phyloP scores from a whole-genome alignment of 176 grass and related monocot species.

The Avena insularis region DNA sequence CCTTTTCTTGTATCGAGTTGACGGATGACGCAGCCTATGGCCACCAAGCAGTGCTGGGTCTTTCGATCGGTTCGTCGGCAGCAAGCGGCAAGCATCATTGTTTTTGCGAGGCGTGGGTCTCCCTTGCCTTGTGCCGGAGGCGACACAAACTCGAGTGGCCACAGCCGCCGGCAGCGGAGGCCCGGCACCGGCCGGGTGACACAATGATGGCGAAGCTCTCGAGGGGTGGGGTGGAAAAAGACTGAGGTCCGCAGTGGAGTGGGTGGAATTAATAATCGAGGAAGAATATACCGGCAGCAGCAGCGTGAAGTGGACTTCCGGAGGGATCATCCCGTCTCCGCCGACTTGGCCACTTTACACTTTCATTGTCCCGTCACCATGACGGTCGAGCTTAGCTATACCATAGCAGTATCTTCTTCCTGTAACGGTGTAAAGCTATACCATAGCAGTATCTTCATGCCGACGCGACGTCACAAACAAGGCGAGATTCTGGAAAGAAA shows the following conservation, averaged over 20 bases:
- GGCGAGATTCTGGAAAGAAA: not conserved
- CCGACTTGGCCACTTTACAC: not conserved
- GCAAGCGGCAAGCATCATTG: too few species aligned
- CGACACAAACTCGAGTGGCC: constrained; percentile 9
- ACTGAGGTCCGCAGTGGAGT: not conserved
- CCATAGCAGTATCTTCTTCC: not conserved
- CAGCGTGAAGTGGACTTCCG: not conserved
- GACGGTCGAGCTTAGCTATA: not conserved
- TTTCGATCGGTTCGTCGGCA: too few species aligned
- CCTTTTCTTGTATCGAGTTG: too few species aligned
- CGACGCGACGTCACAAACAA: not conserved
- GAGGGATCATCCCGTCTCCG: not conserved
- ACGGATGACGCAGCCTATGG: too few species aligned
- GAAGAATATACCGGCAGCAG: not conserved
- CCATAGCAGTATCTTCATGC: not conserved
- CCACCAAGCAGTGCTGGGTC: too few species aligned
- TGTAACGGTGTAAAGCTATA: not conserved
- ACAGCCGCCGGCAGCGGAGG: not conserved
- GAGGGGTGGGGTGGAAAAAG: not conserved
- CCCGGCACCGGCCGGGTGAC: not conserved
- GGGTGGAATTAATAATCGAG: not conserved
- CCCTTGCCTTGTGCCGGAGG: not conserved
- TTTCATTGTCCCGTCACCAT: not conserved
- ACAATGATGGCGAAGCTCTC: not conserved
- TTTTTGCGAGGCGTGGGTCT: not conserved